Percentiles rank a stretch among this genome's conserved stretches.
Conservation (phyloP, 306 rosid species). For the Lablab purpureus region DNA sequence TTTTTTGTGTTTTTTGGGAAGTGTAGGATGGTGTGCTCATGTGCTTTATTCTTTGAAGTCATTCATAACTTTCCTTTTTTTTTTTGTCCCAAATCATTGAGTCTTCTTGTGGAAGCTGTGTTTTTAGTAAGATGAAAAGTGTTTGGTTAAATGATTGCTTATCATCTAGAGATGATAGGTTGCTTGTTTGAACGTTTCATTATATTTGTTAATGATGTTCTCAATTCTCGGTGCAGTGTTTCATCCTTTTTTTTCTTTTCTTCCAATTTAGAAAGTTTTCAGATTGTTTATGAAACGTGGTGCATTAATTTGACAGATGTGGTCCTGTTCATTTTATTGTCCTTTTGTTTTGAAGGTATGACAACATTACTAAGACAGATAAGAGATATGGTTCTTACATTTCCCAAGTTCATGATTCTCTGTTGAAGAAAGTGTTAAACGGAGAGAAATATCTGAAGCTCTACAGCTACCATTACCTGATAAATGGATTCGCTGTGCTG, state of each 20-base stretch:
- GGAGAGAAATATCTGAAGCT: constrained; percentile 95
- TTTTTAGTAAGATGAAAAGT: constrained; percentile 24
- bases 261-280: constrained; percentile 14
- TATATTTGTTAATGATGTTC: constrained; percentile 33
- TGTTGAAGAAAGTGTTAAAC: constrained; percentile 76
- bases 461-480: constrained; percentile 94
- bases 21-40: constrained; percentile 11
- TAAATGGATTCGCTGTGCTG: constrained; percentile 91
- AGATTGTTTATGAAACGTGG: constrained; percentile 28
- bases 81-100: constrained; percentile 38
- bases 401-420: constrained; percentile 84
- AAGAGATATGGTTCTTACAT: constrained; percentile 63
- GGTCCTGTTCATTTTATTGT: not conserved
- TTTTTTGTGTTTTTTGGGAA: not conserved
- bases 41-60: not conserved
- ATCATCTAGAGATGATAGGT: constrained; percentile 37
- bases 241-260: not conserved
- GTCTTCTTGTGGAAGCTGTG: constrained; percentile 54
- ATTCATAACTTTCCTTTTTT: constrained; percentile 5
- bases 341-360: constrained; percentile 36
- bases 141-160: constrained; percentile 46
- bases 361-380: constrained; percentile 66
- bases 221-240: constrained; percentile 16
- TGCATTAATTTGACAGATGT: constrained; percentile 35
- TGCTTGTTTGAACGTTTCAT: constrained; percentile 9